Evolutionary conservation across 371 early-diverging fungal species (phyloP).

Genomic region (Lichtheimia hyalospora): DNA sequence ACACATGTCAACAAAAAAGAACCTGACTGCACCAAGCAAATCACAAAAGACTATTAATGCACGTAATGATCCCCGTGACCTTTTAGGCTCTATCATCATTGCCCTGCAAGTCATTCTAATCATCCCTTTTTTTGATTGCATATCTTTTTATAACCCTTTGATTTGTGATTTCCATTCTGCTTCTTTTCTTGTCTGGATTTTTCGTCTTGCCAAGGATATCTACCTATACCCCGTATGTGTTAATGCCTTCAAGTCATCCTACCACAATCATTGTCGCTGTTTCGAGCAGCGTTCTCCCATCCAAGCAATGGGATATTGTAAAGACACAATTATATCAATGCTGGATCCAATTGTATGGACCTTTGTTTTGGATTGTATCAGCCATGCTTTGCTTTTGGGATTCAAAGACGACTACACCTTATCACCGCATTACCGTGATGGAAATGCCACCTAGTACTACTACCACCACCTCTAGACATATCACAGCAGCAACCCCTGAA

Average conservation of each 20-base stretch:
- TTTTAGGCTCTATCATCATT: no score
- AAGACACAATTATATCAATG: constrained; percentile 21
- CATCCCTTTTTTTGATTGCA: neutral
- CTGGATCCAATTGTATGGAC: constrained; percentile 29
- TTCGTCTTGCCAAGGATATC: neutral
- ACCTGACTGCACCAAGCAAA: no score
- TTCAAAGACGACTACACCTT: neutral
- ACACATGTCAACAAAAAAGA: no score
- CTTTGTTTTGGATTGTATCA: constrained; percentile 30
- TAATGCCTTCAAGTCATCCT: neutral
- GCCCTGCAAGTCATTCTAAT: no score
- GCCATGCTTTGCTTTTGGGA: constrained; percentile 7
- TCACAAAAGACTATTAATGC: no score
- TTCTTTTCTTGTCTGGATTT: neutral
- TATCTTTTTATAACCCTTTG: neutral
- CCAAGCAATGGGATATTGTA: neutral
- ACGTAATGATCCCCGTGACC: no score
- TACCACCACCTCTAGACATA: neutral
- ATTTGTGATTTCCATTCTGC: neutral
- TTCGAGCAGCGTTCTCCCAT: neutral
- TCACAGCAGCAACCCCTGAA: neutral
- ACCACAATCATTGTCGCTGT: neutral
- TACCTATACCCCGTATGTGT: neutral
- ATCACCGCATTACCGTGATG: neutral
- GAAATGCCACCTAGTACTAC: neutral